Conservation (phyloP, 805 yeast species). For the Saccharomycopsis selenospora region DNA sequence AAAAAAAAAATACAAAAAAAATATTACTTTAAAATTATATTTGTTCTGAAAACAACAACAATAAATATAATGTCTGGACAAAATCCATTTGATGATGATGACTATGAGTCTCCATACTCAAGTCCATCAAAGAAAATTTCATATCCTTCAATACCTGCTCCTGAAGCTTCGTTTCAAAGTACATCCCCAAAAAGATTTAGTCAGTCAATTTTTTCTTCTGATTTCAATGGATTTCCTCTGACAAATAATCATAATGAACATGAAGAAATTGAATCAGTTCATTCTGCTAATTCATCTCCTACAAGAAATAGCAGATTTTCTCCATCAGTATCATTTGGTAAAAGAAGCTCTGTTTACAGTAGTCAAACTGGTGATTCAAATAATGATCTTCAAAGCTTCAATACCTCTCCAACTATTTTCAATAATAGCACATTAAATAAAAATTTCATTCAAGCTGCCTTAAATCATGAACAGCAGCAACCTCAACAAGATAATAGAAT, state of each 20-base stretch:
- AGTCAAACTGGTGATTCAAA: slow-evolving; percentile 3
- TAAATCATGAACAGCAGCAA: slow-evolving; percentile 28
- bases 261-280: slow-evolving; percentile 6
- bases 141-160: slow-evolving; percentile 9
- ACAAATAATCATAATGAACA: neutral
- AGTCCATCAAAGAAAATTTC: slow-evolving; percentile 16
- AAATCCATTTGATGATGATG: slow-evolving; percentile 28
- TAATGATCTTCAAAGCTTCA: slow-evolving; percentile 23
- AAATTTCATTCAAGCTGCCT: slow-evolving; percentile 32
- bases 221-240: slow-evolving; percentile 16
- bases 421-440: slow-evolving; percentile 34
- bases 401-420: slow-evolving; percentile 34
- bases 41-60: slow-evolving; percentile 19
- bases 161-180: slow-evolving; percentile 15
- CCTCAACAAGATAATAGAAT: slow-evolving; percentile 26
- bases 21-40: no score
- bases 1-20: no score
- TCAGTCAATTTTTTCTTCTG: slow-evolving; percentile 12
- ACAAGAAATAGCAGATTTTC: slow-evolving; percentile 30
- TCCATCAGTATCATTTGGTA: slow-evolving; percentile 36
- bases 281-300: slow-evolving; percentile 9
- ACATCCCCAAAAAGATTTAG: slow-evolving; percentile 15
- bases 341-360: slow-evolving; percentile 24
- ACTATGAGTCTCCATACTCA: slow-evolving; percentile 16
- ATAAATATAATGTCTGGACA: neutral